A percentile compares a stretch with the other conserved stretches of the same genome.
Evolutionary conservation across 331 rosid genomes (phyloP).

Genomic region (Acacia pycnantha): DNA sequence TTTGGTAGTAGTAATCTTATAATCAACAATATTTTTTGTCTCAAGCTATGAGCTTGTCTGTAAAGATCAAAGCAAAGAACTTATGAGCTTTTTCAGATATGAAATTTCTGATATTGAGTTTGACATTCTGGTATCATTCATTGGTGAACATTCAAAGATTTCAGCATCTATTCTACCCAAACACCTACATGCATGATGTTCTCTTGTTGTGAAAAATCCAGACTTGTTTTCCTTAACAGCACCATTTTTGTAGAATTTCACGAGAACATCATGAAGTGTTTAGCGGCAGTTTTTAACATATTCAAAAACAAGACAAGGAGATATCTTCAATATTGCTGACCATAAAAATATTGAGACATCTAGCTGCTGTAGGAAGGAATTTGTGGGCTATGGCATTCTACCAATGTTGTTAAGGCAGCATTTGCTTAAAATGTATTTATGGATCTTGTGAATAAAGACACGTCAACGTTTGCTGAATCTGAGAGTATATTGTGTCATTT

Average conservation of each 20-base stretch:
- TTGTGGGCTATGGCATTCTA: neutral
- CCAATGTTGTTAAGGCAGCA: neutral
- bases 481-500: slow-evolving; percentile 17
- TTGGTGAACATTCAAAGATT: no score
- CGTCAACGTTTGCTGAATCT: slow-evolving; percentile 16
- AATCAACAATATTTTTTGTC: neutral
- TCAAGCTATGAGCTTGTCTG: neutral
- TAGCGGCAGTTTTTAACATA: neutral
- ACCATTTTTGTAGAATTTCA: neutral
- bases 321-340: slow-evolving; percentile 10
- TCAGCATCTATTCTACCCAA: no score
- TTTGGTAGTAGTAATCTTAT: neutral
- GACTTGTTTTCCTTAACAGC: no score
- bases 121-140: no score
- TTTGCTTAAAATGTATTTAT: slow-evolving; percentile 3
- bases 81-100: neutral
- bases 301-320: neutral
- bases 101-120: no score
- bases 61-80: neutral
- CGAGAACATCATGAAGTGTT: neutral
- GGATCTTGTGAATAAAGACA: neutral
- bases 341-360: slow-evolving; percentile 10
- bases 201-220: no score
- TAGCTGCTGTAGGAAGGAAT: slow-evolving; percentile 3
- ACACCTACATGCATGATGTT: no score